Percentiles rank a stretch among this genome's conserved stretches.
These are phyloP conservation scores for Cardamine occulta DNA, from an alignment of 345 rosid species.

Conservation along the genomic window DNA sequence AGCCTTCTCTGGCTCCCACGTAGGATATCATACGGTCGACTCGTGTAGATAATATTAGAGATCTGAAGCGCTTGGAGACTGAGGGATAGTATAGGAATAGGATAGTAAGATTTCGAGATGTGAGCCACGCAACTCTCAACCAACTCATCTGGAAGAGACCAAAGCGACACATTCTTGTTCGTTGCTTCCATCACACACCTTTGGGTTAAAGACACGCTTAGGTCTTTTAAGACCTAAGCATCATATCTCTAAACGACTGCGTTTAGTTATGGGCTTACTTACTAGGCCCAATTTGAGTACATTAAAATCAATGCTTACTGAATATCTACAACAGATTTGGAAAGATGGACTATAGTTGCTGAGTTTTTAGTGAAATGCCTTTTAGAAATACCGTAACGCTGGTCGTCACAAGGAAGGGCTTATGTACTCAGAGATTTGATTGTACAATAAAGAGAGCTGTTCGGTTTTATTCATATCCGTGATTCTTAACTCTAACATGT, in stretches of 20 bases:
- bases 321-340: conserved; percentile 70
- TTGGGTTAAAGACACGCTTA: too few relatives aligned
- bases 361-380: conserved; percentile 45
- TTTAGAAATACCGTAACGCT: conserved; percentile 63
- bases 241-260: too few relatives aligned
- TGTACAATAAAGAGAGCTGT: conserved; percentile 16
- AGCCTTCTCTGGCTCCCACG: not conserved
- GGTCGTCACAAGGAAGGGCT: conserved; percentile 61
- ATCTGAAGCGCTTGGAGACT: conserved; percentile 9
- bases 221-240: too few relatives aligned
- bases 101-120: not conserved
- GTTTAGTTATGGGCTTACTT: not conserved
- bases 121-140: not conserved
- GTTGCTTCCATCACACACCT: too few relatives aligned
- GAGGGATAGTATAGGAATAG: not conserved
- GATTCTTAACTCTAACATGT: conserved; percentile 40
- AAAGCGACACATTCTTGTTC: too few relatives aligned
- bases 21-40: not conserved
- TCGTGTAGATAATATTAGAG: too few relatives aligned
- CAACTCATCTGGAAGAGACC: too few relatives aligned
- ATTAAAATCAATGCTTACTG: conserved; percentile 27
- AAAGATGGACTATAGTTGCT: conserved; percentile 52
- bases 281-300: not conserved
- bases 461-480: conserved; percentile 8
- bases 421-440: conserved; percentile 43